These are phyloP conservation scores for Achaetomiella virescens DNA, from an alignment of 495 filamentous ascomycete genomes.

Conservation along the genomic window DNA sequence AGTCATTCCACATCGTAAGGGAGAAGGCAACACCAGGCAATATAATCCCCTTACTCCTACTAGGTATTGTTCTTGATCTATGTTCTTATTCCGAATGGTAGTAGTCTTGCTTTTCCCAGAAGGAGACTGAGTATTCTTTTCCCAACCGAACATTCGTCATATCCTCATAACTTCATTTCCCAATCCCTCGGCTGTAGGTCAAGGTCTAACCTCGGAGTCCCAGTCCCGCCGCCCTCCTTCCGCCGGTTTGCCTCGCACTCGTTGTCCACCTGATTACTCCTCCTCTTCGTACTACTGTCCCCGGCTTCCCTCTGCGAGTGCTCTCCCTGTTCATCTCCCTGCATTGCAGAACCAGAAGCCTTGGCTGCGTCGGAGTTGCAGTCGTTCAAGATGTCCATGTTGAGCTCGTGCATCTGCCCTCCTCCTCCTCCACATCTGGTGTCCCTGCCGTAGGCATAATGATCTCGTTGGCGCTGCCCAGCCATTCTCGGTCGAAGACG, in stretches of 20 bases:
- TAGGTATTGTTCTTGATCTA: no score
- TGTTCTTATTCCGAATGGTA: no score
- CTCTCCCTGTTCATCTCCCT: background rate
- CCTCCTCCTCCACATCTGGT: background rate
- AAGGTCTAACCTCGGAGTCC: background rate
- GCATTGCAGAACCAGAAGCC: background rate
- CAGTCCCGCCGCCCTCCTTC: background rate
- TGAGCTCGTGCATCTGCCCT: conserved; percentile 16
- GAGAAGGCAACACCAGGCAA: no score
- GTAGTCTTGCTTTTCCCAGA: no score
- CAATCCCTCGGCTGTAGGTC: no score
- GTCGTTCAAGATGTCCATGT: conserved; percentile 4
- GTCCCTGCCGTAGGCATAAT: background rate
- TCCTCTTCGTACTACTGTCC: background rate
- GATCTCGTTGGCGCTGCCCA: conserved; percentile 1
- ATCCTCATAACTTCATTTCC: no score
- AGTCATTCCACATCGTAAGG: no score
- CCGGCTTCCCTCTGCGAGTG: background rate
- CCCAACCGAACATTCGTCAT: no score
- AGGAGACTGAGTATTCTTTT: no score
- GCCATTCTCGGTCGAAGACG: conserved; percentile 1
- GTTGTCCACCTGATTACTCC: background rate
- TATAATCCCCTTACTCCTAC: no score
- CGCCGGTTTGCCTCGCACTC: background rate
- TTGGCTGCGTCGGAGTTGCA: background rate